Percentiles rank a stretch among this genome's conserved stretches.
phyloP scores from a whole-genome alignment of 2,329 filamentous ascomycete genomes.

The Monosporascus sp. region DNA sequence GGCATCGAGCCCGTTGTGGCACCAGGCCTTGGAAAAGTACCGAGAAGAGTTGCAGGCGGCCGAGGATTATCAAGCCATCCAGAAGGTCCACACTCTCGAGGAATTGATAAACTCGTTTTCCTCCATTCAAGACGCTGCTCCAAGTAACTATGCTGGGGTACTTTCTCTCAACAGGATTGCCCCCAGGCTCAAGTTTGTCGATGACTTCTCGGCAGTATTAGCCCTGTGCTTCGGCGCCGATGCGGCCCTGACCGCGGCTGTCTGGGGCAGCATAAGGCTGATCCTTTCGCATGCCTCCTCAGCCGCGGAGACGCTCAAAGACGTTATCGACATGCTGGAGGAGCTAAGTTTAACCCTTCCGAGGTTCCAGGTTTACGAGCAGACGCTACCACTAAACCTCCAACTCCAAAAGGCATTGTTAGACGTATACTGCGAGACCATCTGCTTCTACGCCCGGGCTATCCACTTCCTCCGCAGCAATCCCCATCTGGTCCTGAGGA shows the following conservation, averaged over 20 bases:
- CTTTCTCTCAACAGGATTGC: constrained; percentile 14
- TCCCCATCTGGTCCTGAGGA: constrained; percentile 18
- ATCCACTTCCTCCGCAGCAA: constrained; percentile 26
- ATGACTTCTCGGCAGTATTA: constrained; percentile 23
- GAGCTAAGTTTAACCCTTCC: constrained; percentile 25
- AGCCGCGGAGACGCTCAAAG: constrained; percentile 16
- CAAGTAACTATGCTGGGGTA: neutral
- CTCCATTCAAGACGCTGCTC: neutral
- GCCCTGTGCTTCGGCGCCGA: constrained; percentile 22
- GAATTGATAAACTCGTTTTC: constrained; percentile 12
- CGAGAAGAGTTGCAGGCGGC: constrained; percentile 13
- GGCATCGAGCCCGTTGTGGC: constrained; percentile 10
- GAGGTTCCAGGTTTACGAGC: constrained; percentile 20
- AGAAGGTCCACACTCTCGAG: constrained; percentile 14
- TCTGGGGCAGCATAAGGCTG: constrained; percentile 24
- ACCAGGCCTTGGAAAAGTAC: constrained; percentile 15
- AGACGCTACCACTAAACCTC: constrained; percentile 19
- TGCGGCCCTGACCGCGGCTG: constrained; percentile 19
- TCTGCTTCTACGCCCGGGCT: constrained; percentile 26
- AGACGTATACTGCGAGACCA: constrained; percentile 26
- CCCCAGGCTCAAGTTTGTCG: constrained; percentile 20
- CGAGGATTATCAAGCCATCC: constrained; percentile 9
- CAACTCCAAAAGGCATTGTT: constrained; percentile 20
- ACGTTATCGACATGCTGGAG: constrained; percentile 25
- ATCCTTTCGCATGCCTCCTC: constrained; percentile 19